Conservation (phyloP, 1,139 yeast genomes). For the Yamadazyma atmosphaerica region DNA sequence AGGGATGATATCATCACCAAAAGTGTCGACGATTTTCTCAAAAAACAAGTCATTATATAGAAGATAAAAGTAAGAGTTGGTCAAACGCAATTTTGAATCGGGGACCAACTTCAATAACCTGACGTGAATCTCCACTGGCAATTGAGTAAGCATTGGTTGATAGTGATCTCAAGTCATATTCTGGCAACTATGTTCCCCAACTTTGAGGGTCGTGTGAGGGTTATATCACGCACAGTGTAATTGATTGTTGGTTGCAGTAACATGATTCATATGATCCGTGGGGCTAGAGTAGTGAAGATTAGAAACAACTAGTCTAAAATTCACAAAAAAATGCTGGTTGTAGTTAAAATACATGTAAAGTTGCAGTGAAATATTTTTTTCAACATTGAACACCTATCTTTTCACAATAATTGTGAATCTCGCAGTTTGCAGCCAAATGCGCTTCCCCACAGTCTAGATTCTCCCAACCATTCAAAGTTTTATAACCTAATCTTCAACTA, state of each 20-base stretch:
- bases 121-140: conserved; percentile 55
- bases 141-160: conserved; percentile 15
- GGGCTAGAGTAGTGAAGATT: too few relatives aligned
- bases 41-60: conserved; percentile 52
- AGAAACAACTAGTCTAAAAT: too few relatives aligned
- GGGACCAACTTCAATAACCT: conserved; percentile 44
- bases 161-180: neutral
- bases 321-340: too few relatives aligned
- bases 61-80: conserved; percentile 44
- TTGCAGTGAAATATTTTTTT: too few relatives aligned
- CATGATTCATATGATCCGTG: neutral
- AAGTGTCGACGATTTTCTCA: conserved; percentile 39
- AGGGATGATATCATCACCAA: conserved; percentile 40
- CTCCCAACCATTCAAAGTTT: too few relatives aligned
- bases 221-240: neutral
- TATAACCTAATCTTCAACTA: too few relatives aligned
- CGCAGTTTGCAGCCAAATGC: neutral
- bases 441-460: too few relatives aligned
- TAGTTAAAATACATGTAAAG: too few relatives aligned
- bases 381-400: too few relatives aligned
- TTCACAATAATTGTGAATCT: too few relatives aligned
- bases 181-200: neutral
- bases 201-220: neutral
- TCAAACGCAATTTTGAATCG: conserved; percentile 36
- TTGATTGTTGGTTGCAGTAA: neutral